Evolutionary conservation across 1,284 basidiomycete genomes (phyloP).

Genomic region (Ustilago sp.): DNA sequence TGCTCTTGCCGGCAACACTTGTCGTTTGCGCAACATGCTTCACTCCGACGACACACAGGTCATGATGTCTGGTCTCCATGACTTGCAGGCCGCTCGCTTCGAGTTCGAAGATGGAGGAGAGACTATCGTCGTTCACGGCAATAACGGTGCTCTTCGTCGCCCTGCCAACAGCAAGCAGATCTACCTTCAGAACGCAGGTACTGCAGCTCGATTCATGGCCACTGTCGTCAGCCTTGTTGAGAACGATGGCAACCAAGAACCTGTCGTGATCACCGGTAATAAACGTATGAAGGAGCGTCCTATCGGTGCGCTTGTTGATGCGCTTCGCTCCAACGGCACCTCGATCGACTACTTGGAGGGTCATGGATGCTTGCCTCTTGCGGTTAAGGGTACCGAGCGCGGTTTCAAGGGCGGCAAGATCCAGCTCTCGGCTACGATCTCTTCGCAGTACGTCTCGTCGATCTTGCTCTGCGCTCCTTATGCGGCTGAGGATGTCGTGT

Average conservation of each 20-base stretch:
- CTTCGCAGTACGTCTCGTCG: slow-evolving; percentile 97
- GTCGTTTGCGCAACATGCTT: slow-evolving; percentile 87
- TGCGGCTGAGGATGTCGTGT: slow-evolving; percentile 81
- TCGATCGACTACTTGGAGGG: slow-evolving; percentile 82
- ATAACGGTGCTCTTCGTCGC: slow-evolving; percentile 78
- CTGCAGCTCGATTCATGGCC: slow-evolving; percentile 96
- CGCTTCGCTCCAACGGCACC: slow-evolving; percentile 85
- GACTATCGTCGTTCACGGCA: slow-evolving; percentile 90
- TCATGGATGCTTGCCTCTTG: slow-evolving; percentile 87
- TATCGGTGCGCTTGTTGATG: slow-evolving; percentile 94
- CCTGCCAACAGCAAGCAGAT: slow-evolving; percentile 78
- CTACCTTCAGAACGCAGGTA: slow-evolving; percentile 97
- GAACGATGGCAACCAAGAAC: slow-evolving; percentile 40
- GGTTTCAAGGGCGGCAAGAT: slow-evolving; percentile 87
- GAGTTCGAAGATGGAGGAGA: slow-evolving; percentile 93
- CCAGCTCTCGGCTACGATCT: slow-evolving; percentile 90
- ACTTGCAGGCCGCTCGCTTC: slow-evolving; percentile 81
- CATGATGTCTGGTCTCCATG: slow-evolving; percentile 94
- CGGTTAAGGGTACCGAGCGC: slow-evolving; percentile 74
- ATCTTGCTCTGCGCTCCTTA: slow-evolving; percentile 97
- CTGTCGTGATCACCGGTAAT: slow-evolving; percentile 86
- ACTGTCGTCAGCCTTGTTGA: slow-evolving; percentile 84
- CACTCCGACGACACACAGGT: slow-evolving; percentile 99
- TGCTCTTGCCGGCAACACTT: slow-evolving; percentile 88
- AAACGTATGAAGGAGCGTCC: slow-evolving; percentile 97